Evolutionary conservation across 371 early-diverging fungal species (phyloP).

Genomic region (Saksenaea vasiformis): DNA sequence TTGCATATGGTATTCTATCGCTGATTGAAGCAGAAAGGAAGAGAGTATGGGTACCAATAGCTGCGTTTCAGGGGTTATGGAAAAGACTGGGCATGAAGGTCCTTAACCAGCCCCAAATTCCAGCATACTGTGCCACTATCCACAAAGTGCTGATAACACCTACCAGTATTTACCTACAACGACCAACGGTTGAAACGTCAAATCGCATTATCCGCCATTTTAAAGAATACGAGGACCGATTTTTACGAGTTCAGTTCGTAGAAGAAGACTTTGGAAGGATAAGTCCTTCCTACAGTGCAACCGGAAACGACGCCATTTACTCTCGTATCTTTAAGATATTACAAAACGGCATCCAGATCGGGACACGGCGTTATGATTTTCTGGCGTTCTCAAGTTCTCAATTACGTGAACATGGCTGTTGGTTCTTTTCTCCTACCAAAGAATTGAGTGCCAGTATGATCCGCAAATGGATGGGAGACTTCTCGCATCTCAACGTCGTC

Average conservation of each 20-base stretch:
- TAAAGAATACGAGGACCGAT: slow-evolving; percentile 49
- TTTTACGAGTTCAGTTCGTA: slow-evolving; percentile 71
- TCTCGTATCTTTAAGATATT: slow-evolving; percentile 49
- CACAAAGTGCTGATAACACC: slow-evolving; percentile 58
- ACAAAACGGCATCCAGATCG: slow-evolving; percentile 57
- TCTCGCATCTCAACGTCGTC: slow-evolving; percentile 56
- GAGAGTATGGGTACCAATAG: slow-evolving; percentile 37
- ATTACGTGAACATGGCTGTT: slow-evolving; percentile 66
- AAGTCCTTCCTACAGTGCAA: slow-evolving; percentile 9
- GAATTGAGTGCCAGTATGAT: slow-evolving; percentile 48
- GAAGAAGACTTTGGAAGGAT: slow-evolving; percentile 60
- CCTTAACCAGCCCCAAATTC: slow-evolving; percentile 1
- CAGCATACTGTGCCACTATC: not conserved
- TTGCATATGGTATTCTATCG: slow-evolving; percentile 27
- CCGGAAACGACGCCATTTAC: slow-evolving; percentile 30
- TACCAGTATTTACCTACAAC: slow-evolving; percentile 52
- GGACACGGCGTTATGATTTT: slow-evolving; percentile 63
- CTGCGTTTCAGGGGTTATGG: slow-evolving; percentile 10
- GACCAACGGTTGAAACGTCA: slow-evolving; percentile 56
- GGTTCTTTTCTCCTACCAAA: slow-evolving; percentile 60
- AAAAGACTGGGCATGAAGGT: slow-evolving; percentile 6
- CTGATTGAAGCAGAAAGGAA: slow-evolving; percentile 26
- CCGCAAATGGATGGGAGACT: slow-evolving; percentile 69
- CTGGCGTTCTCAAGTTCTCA: slow-evolving; percentile 69
- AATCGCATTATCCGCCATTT: slow-evolving; percentile 64